Conservation (phyloP, 225 moss, liverwort and hornwort species). For the Lunularia cruciata region DNA sequence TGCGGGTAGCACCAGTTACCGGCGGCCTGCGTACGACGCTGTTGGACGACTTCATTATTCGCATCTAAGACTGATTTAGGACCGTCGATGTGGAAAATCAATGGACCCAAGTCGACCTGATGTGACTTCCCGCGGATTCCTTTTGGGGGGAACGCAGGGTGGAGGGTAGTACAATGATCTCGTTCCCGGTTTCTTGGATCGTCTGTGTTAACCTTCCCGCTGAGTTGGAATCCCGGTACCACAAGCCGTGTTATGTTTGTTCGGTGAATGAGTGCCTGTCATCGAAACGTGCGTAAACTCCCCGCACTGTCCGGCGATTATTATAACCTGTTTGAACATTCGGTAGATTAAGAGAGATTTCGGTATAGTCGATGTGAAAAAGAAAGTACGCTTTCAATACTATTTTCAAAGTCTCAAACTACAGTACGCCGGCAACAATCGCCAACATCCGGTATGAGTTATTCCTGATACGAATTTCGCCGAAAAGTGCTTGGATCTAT, state of each 20-base stretch:
- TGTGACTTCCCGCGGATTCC: constrained; percentile 6
- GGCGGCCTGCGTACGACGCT: background rate
- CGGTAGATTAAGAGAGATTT: no score
- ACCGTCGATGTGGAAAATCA: background rate
- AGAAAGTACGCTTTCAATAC: no score
- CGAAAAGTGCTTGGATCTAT: no score
- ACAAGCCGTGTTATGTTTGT: background rate
- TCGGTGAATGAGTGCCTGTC: background rate
- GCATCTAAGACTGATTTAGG: background rate
- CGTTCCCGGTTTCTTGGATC: constrained; percentile 9
- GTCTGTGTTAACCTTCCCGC: constrained; percentile 4
- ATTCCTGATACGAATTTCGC: no score
- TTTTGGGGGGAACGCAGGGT: background rate
- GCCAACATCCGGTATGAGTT: no score
- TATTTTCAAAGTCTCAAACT: no score
- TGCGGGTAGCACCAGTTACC: background rate
- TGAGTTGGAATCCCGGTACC: background rate
- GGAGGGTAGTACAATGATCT: background rate
- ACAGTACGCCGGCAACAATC: no score
- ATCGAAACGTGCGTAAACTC: background rate
- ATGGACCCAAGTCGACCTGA: background rate
- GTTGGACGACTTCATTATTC: background rate
- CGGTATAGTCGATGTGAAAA: no score
- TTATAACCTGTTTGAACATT: no score
- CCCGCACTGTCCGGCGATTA: background rate